These are phyloP conservation scores for Malbranchea cinnamomea DNA, from an alignment of 2,329 filamentous ascomycete species.

Conservation along the genomic window DNA sequence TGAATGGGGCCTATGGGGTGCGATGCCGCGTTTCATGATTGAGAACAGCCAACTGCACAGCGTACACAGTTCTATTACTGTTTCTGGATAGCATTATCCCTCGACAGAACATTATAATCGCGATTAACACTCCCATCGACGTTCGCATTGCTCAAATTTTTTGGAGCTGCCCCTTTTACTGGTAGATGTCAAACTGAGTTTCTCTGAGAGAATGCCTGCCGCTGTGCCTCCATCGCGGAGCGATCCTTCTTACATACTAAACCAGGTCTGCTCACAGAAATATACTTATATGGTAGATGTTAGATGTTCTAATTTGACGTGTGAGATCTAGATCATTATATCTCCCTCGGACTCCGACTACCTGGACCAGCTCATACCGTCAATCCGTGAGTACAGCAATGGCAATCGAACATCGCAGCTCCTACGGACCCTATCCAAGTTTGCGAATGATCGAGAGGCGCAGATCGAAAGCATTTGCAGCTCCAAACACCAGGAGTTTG, in stretches of 20 bases:
- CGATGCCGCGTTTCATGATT: too few species aligned
- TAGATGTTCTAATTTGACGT: constrained; percentile 1
- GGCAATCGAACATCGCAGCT: constrained; percentile 59
- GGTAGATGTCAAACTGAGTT: not conserved
- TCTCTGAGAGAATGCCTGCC: constrained; percentile 19
- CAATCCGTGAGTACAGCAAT: constrained; percentile 75
- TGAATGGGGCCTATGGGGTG: too few species aligned
- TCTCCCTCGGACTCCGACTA: constrained; percentile 87
- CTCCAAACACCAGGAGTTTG: constrained; percentile 92
- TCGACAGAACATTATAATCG: too few species aligned
- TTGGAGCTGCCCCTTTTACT: too few species aligned
- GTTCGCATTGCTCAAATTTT: too few species aligned
- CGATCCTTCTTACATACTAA: constrained; percentile 24
- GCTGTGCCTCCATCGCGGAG: constrained; percentile 18
- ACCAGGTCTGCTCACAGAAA: constrained; percentile 19
- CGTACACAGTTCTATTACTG: too few species aligned
- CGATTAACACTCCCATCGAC: too few species aligned
- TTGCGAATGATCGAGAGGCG: constrained; percentile 70
- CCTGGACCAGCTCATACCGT: constrained; percentile 85
- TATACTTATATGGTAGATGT: too few species aligned
- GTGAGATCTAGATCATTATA: constrained; percentile 59
- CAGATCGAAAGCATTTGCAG: constrained; percentile 93
- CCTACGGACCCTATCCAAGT: constrained; percentile 62
- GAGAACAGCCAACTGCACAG: too few species aligned
- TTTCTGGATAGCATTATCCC: too few species aligned